Conservation (phyloP, 805 yeast genomes). For the Yueomyces sp. region DNA sequence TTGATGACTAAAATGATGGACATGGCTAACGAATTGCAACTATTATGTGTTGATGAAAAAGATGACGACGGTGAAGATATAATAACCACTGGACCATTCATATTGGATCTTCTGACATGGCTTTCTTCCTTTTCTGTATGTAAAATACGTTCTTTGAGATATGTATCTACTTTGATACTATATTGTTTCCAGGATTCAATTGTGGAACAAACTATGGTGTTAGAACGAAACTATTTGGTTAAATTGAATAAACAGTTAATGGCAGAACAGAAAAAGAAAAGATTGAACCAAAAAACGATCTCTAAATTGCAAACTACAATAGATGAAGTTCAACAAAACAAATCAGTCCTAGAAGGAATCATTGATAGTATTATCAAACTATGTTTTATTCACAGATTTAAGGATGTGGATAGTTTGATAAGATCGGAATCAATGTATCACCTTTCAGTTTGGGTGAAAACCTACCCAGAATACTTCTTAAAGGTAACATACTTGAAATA, state of each 20-base stretch:
- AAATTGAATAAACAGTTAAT: conserved; percentile 27
- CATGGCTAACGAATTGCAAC: conserved; percentile 47
- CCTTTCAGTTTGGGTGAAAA: conserved; percentile 60
- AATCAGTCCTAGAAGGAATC: conserved; percentile 39
- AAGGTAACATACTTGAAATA: conserved; percentile 60
- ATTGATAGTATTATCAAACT: conserved; percentile 54
- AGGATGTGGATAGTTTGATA: conserved; percentile 63
- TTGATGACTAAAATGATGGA: conserved; percentile 42
- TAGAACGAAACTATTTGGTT: conserved; percentile 25
- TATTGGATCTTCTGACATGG: conserved; percentile 57
- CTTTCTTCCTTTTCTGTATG: conserved; percentile 58
- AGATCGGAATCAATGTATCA: conserved; percentile 54
- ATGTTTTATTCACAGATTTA: conserved; percentile 61
- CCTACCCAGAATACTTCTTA: conserved; percentile 56
- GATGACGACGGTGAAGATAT: conserved; percentile 16
- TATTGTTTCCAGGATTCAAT: conserved; percentile 48
- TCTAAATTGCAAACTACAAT: conserved; percentile 33
- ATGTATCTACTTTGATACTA: conserved; percentile 46
- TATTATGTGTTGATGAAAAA: conserved; percentile 26
- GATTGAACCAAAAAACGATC: conserved; percentile 30
- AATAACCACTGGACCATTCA: conserved; percentile 17
- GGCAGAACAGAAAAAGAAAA: conserved; percentile 26
- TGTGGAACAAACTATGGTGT: conserved; percentile 33
- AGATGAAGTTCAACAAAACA: conserved; percentile 32
- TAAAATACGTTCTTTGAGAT: conserved; percentile 57